Percentiles rank a stretch among this genome's conserved stretches.
Conservation (phyloP, 495 filamentous ascomycete species). For the Darksidea phi region DNA sequence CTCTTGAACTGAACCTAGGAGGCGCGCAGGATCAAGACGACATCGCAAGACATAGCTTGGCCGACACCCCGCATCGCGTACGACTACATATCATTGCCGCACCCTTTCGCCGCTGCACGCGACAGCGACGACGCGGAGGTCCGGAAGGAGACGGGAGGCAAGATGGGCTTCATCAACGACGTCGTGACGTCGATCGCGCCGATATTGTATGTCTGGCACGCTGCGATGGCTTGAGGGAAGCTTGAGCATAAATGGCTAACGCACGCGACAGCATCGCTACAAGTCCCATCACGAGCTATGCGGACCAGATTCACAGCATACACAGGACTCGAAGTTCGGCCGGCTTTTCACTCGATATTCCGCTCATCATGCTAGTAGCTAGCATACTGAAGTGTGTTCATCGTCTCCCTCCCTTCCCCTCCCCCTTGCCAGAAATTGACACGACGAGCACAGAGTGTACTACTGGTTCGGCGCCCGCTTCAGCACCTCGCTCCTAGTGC, state of each 20-base stretch:
- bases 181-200: constrained; percentile 42
- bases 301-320: constrained; percentile 90
- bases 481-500: constrained; percentile 73
- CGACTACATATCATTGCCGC: too few relatives aligned
- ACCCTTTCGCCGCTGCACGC: too few relatives aligned
- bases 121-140: constrained; percentile 1
- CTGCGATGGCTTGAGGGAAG: background rate
- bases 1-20: too few relatives aligned
- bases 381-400: constrained; percentile 79
- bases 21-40: background rate
- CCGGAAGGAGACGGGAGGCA: background rate
- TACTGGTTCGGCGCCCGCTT: constrained; percentile 92
- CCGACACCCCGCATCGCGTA: too few relatives aligned
- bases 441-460: constrained; percentile 62
- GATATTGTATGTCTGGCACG: constrained; percentile 39
- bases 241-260: background rate
- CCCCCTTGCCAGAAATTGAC: constrained; percentile 2
- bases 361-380: constrained; percentile 94
- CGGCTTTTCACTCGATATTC: constrained; percentile 89
- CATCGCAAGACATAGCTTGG: too few relatives aligned
- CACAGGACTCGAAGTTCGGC: constrained; percentile 75
- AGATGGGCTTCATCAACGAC: constrained; percentile 38
- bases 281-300: constrained; percentile 82
- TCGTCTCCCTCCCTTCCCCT: constrained; percentile 2
- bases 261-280: constrained; percentile 57